Percentiles rank a stretch among this genome's conserved stretches.
Conservation (phyloP, 2,329 filamentous ascomycete genomes). For the Camptophora hylomeconis region DNA sequence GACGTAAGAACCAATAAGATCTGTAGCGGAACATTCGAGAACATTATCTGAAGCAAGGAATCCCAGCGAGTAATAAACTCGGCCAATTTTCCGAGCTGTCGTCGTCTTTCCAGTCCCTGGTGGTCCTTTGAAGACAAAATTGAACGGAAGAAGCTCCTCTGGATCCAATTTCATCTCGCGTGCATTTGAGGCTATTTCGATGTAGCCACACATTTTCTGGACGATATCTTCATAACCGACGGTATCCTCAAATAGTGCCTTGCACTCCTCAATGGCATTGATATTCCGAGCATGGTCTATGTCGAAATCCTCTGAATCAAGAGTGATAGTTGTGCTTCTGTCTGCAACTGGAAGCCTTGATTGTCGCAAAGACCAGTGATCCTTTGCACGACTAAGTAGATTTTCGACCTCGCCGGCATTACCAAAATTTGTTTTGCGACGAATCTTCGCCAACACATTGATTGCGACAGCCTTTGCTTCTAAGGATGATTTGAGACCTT, state of each 20-base stretch:
- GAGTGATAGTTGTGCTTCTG: constrained; percentile 18
- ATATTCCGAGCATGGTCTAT: constrained; percentile 43
- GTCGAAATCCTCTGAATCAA: constrained; percentile 44
- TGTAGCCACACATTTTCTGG: constrained; percentile 40
- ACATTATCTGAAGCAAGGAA: constrained; percentile 48
- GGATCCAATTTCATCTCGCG: constrained; percentile 41
- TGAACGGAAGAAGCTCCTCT: constrained; percentile 48
- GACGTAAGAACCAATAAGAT: constrained; percentile 52
- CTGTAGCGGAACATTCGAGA: constrained; percentile 50
- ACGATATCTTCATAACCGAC: constrained; percentile 47
- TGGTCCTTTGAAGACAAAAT: constrained; percentile 54
- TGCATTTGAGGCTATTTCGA: constrained; percentile 39
- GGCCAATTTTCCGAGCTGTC: constrained; percentile 58
- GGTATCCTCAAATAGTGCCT: constrained; percentile 42
- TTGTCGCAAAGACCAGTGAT: constrained; percentile 6
- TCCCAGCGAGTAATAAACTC: constrained; percentile 60
- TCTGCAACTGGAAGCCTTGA: constrained; percentile 5
- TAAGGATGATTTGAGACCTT: constrained; percentile 40
- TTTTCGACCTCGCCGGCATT: constrained; percentile 66
- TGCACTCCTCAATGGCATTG: constrained; percentile 35
- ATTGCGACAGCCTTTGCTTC: constrained; percentile 42
- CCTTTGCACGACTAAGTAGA: constrained; percentile 47
- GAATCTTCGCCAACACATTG: constrained; percentile 46
- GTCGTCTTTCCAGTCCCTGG: constrained; percentile 61
- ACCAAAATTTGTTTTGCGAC: constrained; percentile 54